Evolutionary conservation across 1,139 yeast genomes (phyloP).

Genomic region (Wickerhamomyces sp.): DNA sequence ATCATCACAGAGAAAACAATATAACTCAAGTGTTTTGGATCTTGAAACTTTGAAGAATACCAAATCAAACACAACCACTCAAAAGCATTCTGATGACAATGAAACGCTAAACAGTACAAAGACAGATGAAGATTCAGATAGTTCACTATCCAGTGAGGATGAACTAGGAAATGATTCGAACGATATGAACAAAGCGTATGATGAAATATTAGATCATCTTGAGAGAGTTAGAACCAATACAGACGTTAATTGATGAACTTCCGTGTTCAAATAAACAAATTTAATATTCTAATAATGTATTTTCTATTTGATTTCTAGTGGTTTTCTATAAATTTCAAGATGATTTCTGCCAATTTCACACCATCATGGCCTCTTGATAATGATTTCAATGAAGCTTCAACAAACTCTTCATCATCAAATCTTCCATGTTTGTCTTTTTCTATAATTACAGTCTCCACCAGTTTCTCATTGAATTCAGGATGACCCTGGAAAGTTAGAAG

Average conservation of each 20-base stretch:
- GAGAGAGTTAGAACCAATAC: constrained; percentile 31
- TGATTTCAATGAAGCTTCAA: constrained; percentile 21
- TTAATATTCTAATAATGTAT: too few relatives aligned
- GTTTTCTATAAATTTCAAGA: constrained; percentile 27
- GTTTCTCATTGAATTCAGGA: constrained; percentile 63
- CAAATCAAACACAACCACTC: constrained; percentile 3
- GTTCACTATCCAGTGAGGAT: constrained; percentile 14
- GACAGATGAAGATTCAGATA: constrained; percentile 7
- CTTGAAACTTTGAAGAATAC: constrained; percentile 19
- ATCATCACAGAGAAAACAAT: not conserved
- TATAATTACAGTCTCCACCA: constrained; percentile 26
- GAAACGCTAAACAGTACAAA: too few relatives aligned
- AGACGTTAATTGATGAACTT: not conserved
- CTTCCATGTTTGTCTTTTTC: constrained; percentile 17
- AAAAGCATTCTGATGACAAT: not conserved
- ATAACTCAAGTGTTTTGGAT: constrained; percentile 5
- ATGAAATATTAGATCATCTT: constrained; percentile 42
- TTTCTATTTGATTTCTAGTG: too few relatives aligned
- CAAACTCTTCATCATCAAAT: constrained; percentile 18
- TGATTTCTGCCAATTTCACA: constrained; percentile 23
- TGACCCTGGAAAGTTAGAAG: constrained; percentile 82
- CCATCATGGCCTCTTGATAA: constrained; percentile 27
- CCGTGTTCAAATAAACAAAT: not conserved
- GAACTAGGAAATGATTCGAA: too few relatives aligned
- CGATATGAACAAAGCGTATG: too few relatives aligned